A percentile compares a stretch with the other conserved stretches of the same genome.
These are phyloP conservation scores for Calocybe indica DNA, from an alignment of 768 basidiomycete species.

Conservation along the genomic window DNA sequence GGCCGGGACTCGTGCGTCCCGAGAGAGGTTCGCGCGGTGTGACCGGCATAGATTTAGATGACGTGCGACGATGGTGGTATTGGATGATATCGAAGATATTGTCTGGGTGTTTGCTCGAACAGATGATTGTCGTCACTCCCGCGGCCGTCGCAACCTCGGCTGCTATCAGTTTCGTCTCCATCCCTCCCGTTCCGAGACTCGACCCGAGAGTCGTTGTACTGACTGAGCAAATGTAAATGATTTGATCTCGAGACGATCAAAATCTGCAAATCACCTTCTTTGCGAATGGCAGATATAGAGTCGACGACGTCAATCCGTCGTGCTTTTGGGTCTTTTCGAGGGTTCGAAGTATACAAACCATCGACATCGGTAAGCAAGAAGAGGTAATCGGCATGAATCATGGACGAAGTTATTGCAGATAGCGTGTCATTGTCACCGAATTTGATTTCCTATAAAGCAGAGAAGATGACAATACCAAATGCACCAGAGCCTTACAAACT, in stretches of 20 bases:
- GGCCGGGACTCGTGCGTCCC: slow-evolving; percentile 10
- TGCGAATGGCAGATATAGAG: slow-evolving; percentile 76
- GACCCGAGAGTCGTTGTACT: slow-evolving; percentile 91
- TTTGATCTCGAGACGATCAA: neutral
- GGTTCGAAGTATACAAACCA: slow-evolving; percentile 92
- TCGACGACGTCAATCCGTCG: slow-evolving; percentile 76
- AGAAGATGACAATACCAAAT: neutral
- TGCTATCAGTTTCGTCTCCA: slow-evolving; percentile 99
- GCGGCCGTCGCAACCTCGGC: slow-evolving; percentile 96
- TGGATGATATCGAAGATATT: slow-evolving; percentile 80
- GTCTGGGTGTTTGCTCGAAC: slow-evolving; percentile 73
- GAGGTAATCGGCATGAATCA: slow-evolving; percentile 97
- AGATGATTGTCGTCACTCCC: slow-evolving; percentile 88
- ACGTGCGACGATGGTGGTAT: slow-evolving; percentile 42
- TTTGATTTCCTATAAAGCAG: slow-evolving; percentile 87
- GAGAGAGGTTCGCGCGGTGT: slow-evolving; percentile 28
- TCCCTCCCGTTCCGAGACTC: slow-evolving; percentile 92
- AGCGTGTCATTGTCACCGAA: slow-evolving; percentile 99
- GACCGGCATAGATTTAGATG: slow-evolving; percentile 29
- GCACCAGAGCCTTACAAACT: slow-evolving; percentile 24
- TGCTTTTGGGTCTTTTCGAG: slow-evolving; percentile 82
- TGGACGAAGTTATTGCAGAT: slow-evolving; percentile 94
- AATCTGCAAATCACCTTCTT: slow-evolving; percentile 51
- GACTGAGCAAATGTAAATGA: slow-evolving; percentile 40
- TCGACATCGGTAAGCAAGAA: slow-evolving; percentile 97